Evolutionary conservation across 305 asterid species (phyloP), one percentile per base, ranked within the genome.

Genomic region (Fraxinus velutina): DNA sequence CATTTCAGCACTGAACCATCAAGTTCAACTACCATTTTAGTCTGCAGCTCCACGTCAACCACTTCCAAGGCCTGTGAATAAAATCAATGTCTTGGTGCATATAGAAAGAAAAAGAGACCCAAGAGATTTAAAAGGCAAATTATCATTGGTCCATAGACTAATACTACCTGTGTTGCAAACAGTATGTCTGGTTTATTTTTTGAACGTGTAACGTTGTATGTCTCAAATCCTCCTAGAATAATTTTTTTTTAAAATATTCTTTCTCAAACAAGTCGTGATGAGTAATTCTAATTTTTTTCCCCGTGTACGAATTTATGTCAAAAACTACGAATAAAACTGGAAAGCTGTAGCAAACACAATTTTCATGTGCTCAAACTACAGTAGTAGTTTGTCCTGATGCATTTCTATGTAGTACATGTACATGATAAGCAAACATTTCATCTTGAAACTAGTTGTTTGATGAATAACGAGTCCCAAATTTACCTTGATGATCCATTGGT

Each of bases 1-100:
- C 98, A 93, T 87, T 92, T 90, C 92, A 93, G 82, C 82, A 95
- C 93, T 4, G 93, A 91, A 60, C 96, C 97, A 57, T 92, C 91
- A 62, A 95, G 94, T 87, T 95, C 98, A 10, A 81, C 77, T 39
- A 91, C 95, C 94, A 95, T 88, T 89, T 87, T 70, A n/a, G 88
- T 85, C 84, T 92, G 91, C 87, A 86, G 90, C 81, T 91, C 94
- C 73, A 81, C 78, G 78, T 89, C 97, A 84, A 92, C 91, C 81
- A 93, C 97, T 86, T 93, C 98, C 91, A 95, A 87, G 33, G 98
- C 98, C 98, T 93, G 84, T 34, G 73, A 62, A 84, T 68, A 82
- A 72, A 68, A 76, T 47, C n/a, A 13, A 47, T 12, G 57, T 13
- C 57, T 13, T 47, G 78, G 21, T 22, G 6, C 21, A 10, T 27